Percentiles rank a stretch among this genome's conserved stretches.
Evolutionary conservation across 768 basidiomycete genomes (phyloP).

Genomic region (Pleurotus eryngii): DNA sequence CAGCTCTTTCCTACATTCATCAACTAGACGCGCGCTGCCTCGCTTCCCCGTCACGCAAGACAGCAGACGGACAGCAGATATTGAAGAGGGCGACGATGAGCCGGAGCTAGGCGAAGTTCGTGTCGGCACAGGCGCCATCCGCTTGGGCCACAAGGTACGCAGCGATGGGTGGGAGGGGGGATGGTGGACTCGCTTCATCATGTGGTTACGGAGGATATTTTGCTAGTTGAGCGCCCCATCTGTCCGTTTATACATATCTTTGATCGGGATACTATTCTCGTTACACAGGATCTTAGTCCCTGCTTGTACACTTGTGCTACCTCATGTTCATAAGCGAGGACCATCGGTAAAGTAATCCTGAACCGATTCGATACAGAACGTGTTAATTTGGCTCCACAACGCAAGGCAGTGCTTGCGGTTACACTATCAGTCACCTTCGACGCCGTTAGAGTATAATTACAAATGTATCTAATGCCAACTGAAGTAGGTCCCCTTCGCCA

Average conservation of each 20-base stretch:
- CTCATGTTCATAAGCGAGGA: not conserved
- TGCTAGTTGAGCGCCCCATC: conserved; percentile 41
- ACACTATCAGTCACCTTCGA: no score
- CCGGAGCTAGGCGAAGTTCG: conserved; percentile 54
- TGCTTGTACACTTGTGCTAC: not conserved
- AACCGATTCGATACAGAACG: not conserved
- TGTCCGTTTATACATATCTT: not conserved
- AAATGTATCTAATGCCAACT: not conserved
- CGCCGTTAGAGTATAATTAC: no score
- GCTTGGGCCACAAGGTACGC: conserved; percentile 63
- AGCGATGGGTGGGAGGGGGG: conserved; percentile 67
- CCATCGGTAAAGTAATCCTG: not conserved
- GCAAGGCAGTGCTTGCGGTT: not conserved
- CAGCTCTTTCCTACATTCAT: conserved; percentile 78
- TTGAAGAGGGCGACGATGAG: conserved; percentile 69
- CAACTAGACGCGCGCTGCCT: conserved; percentile 61
- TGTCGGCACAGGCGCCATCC: conserved; percentile 83
- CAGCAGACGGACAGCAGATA: conserved; percentile 43
- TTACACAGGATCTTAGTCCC: not conserved
- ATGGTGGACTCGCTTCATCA: conserved; percentile 74
- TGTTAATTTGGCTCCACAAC: not conserved
- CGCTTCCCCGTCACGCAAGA: conserved; percentile 54
- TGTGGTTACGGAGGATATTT: conserved; percentile 80
- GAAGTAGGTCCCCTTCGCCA: not conserved
- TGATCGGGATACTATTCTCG: conserved; percentile 1